Percentiles rank a stretch among this genome's conserved stretches.
These are phyloP conservation scores for Phytopythium boreale DNA, from an alignment of 352 stramenopile species.

Conservation along the genomic window DNA sequence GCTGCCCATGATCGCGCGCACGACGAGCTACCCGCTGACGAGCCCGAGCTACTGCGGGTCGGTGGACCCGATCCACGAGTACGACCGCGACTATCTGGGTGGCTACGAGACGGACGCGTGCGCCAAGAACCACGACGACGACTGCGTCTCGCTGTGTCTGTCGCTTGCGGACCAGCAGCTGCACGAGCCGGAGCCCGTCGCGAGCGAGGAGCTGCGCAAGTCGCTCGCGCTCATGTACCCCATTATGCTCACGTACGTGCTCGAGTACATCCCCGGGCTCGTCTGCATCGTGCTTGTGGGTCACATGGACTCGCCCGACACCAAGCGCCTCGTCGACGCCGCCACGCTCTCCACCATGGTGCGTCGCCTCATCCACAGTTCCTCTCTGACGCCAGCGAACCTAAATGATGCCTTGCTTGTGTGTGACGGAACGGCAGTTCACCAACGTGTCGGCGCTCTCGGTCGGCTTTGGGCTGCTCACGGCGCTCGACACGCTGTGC, in stretches of 20 bases:
- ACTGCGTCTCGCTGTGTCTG: background rate
- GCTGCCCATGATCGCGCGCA: conserved; percentile 46
- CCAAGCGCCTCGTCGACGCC: conserved; percentile 64
- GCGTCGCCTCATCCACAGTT: conserved; percentile 4
- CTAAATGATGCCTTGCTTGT: too few species aligned
- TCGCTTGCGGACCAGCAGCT: conserved; percentile 1
- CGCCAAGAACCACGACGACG: conserved; percentile 9
- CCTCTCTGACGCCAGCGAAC: too few species aligned
- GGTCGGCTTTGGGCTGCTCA: conserved; percentile 58
- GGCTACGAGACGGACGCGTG: conserved; percentile 15
- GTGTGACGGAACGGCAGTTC: conserved; percentile 28
- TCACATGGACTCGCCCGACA: conserved; percentile 48
- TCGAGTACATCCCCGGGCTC: conserved; percentile 42
- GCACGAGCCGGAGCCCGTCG: conserved; percentile 11
- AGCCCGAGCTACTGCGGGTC: conserved; percentile 45
- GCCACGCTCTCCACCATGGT: conserved; percentile 72
- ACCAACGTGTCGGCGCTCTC: conserved; percentile 64
- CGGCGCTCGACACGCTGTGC: conserved; percentile 75
- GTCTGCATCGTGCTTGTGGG: conserved; percentile 64
- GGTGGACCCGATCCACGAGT: conserved; percentile 31
- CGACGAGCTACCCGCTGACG: conserved; percentile 42
- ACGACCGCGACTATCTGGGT: conserved; percentile 13
- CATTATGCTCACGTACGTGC: conserved; percentile 21
- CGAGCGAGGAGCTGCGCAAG: conserved; percentile 15
- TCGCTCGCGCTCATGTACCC: conserved; percentile 22